Base-by-base conservation (phyloP, 345 rosid species). In the Jatropha curcas region DNA sequence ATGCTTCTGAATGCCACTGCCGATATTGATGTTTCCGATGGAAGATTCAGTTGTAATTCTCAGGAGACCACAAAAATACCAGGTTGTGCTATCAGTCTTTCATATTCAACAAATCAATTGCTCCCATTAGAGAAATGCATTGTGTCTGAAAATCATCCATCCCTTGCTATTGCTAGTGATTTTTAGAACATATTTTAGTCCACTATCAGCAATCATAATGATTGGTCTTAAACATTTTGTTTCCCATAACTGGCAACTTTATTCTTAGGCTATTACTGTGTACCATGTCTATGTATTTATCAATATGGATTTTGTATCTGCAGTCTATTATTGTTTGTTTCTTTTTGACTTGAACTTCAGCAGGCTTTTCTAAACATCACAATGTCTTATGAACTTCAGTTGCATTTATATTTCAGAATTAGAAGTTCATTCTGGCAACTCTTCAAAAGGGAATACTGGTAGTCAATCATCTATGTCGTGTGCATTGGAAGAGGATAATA, bases 1-100 rank as follows among this genome's bases (percentile, higher is more conserved):
- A 91, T 94, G 97, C 88, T 94, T 75, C 70, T 56, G 63, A 83
- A 83, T 72, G 90, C 88, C 73, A 80, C 80, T 66, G 69, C 81
- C 72, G 81, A 76, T 70, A 74, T 24, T 56, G 61, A 61, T 60
- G 25, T 52, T 60, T 27, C 70, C 63, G 50, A 77, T 7, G 84
- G 65, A 35, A 66, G 70, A 70, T 48, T 61, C 7, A 62, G 70
- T 46, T 71, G 71, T 46, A 59, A 58, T 68, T 71, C 76, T 20
- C 67, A 41, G 27, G 84, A 81, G 65, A 34, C 71, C 55, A 67
- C 73, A 46, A 48, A 48, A 31, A 30, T 66, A 34, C 70, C 80
- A 79, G 87, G 88, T 79, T n/a, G 68, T 66, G n/a, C 34, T 30
- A 19, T 37, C 25, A 7, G n/a, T 53, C 28, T 45, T 77, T 33